Base-by-base conservation (phyloP, 106 monocot species). In the Acorus calamus region DNA sequence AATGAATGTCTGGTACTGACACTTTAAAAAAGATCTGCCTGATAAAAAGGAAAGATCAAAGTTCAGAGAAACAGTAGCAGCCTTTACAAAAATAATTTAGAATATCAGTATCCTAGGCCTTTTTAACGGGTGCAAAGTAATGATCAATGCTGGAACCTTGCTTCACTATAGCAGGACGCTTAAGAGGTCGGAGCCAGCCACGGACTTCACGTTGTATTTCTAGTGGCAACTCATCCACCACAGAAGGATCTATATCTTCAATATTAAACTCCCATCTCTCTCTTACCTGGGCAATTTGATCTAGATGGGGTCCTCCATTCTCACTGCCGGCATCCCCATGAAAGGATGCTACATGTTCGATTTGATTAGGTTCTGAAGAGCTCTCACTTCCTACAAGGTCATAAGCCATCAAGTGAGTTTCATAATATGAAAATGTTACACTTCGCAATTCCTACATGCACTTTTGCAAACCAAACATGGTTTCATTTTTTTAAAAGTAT, bases 201-300 rank as follows among this genome's bases (percentile, higher is more conserved):
- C 66, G 69, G 28, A 92, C 62, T 73, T 98, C 91, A 61, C 62
- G 75, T 46, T 98, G 87, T 44, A 98, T 85, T 62, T 92, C 96
- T 41, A 55, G 41, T 8, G 96, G 88, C 63, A 98, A 81, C 74
- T 98, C 96, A 50, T 80, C 79, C 14, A 98, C 28, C 14, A 92
- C 73, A 46, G 85, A 76, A 57, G 80, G 88, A 74, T 98, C 98
- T 3, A 92, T 79, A 46, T 88, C 83, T 55, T 81, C 85, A 7
- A 69, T 46, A 65, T 76, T 76, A 52, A 81, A 71, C 60, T 53
- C 68, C 87, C 90, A 96, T 4, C 51, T 55, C 14, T 28, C 60
- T 66, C 55, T 41, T 57, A 5, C 42, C 2, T 63, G 64, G 8
- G 10, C 52, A 61, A 48, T 60, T 50, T 69, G 66, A 62, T 74